Conservation (phyloP, 176 grass and related monocot species). For the Hyparrhenia diplandra region DNA sequence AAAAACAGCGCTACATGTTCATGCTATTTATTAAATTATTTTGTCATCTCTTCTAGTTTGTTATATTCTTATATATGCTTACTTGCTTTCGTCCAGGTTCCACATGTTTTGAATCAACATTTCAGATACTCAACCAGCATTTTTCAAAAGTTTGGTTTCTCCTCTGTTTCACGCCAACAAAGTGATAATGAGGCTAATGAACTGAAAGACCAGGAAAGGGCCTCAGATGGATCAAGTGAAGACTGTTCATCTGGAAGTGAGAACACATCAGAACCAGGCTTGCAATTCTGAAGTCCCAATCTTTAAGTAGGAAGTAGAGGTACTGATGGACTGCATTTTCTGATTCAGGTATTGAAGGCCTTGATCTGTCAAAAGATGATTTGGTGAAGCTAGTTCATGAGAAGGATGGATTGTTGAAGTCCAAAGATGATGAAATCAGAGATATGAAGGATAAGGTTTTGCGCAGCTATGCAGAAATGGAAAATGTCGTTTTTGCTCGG, state of each 20-base stretch:
- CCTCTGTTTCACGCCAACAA: slow-evolving; percentile 36
- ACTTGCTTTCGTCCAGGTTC: slow-evolving; percentile 23
- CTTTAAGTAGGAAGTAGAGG: slow-evolving; percentile 12
- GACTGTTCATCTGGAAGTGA: slow-evolving; percentile 27
- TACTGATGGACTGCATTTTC: slow-evolving; percentile 35
- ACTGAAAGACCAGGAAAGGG: slow-evolving; percentile 24
- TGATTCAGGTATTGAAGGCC: slow-evolving; percentile 38
- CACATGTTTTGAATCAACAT: background rate
- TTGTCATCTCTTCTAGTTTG: background rate
- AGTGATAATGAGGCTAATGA: slow-evolving; percentile 36
- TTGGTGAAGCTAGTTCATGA: slow-evolving; percentile 58
- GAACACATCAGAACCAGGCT: slow-evolving; percentile 22
- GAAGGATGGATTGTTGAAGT: slow-evolving; percentile 70
- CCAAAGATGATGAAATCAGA: slow-evolving; percentile 66
- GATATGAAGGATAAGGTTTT: slow-evolving; percentile 68
- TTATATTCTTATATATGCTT: slow-evolving; percentile 10
- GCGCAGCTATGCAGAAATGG: slow-evolving; percentile 71
- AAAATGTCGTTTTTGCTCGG: slow-evolving; percentile 59
- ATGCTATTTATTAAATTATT: background rate
- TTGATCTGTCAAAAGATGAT: slow-evolving; percentile 56
- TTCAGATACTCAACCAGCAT: slow-evolving; percentile 43
- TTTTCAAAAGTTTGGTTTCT: slow-evolving; percentile 57
- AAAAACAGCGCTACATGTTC: background rate
- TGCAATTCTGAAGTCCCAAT: background rate
- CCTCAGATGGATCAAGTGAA: background rate